A percentile compares a stretch with the other conserved stretches of the same genome.
These are phyloP conservation scores for Fusarium pseudoanthophilum DNA, from an alignment of 2,329 filamentous ascomycete genomes.

Conservation along the genomic window DNA sequence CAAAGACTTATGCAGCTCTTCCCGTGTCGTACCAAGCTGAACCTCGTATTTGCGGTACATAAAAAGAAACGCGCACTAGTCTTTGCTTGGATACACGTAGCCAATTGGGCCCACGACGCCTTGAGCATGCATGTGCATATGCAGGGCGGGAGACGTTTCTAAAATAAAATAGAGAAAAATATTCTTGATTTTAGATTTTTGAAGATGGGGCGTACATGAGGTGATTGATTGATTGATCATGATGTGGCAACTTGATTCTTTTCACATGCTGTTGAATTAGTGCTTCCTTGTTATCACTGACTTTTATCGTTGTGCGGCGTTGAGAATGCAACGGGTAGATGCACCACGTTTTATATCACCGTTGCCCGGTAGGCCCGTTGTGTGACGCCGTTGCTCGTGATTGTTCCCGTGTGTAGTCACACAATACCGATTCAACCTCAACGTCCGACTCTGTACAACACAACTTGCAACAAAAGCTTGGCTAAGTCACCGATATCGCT, in stretches of 20 bases:
- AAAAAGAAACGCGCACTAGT: not conserved
- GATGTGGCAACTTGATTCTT: not conserved
- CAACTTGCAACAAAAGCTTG: not conserved
- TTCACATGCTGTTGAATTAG: not conserved
- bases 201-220: slow-evolving; percentile 7
- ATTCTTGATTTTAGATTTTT: not conserved
- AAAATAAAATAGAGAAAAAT: not conserved
- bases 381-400: slow-evolving; percentile 1
- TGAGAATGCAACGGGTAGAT: not conserved
- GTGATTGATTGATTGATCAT: slow-evolving; percentile 7
- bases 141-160: slow-evolving; percentile 1
- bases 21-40: slow-evolving; percentile 33
- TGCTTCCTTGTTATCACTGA: not conserved
- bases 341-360: not conserved
- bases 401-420: not conserved
- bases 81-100: slow-evolving; percentile 30
- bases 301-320: not conserved
- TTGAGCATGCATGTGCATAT: not conserved
- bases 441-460: not conserved
- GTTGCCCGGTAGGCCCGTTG: not conserved
- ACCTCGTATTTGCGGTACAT: slow-evolving; percentile 30
- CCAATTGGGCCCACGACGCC: not conserved
- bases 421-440: not conserved
- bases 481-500: not conserved
- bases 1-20: slow-evolving; percentile 17